Percentiles rank a stretch among this genome's conserved stretches.
Conservation (phyloP, 2,329 filamentous ascomycete species). For the Periconia sp. region DNA sequence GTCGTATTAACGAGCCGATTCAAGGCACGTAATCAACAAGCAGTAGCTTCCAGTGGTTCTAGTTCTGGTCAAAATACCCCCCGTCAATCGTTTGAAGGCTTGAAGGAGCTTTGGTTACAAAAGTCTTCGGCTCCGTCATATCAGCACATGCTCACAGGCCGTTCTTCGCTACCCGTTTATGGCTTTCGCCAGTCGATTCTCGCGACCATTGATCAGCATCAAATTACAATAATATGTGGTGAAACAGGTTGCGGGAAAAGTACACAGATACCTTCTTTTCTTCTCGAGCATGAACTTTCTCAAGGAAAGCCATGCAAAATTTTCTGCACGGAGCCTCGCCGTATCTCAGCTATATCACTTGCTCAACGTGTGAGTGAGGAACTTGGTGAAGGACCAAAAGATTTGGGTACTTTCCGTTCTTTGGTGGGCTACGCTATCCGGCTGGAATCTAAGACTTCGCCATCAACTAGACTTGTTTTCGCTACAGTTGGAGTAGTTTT, state of each 20-base stretch:
- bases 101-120: constrained; percentile 54
- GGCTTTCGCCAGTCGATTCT: constrained; percentile 78
- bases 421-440: constrained; percentile 94
- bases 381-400: constrained; percentile 79
- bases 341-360: constrained; percentile 94
- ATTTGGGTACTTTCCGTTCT: constrained; percentile 79
- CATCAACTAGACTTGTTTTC: constrained; percentile 83
- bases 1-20: constrained; percentile 77
- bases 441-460: constrained; percentile 81
- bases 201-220: constrained; percentile 72
- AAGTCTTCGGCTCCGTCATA: constrained; percentile 60
- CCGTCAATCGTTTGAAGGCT: constrained; percentile 38
- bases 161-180: constrained; percentile 88
- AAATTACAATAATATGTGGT: constrained; percentile 90
- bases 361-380: constrained; percentile 93
- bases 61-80: constrained; percentile 35
- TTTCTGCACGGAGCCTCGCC: constrained; percentile 91
- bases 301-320: constrained; percentile 84
- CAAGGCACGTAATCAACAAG: constrained; percentile 48
- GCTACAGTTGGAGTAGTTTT: constrained; percentile 93
- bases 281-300: constrained; percentile 84
- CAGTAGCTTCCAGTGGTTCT: constrained; percentile 24
- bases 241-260: constrained; percentile 98
- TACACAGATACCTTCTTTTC: constrained; percentile 92
- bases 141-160: constrained; percentile 74